Conservation (phyloP, 192 early-diverging fungal genomes). For the Bifiguratus adelaidae region DNA sequence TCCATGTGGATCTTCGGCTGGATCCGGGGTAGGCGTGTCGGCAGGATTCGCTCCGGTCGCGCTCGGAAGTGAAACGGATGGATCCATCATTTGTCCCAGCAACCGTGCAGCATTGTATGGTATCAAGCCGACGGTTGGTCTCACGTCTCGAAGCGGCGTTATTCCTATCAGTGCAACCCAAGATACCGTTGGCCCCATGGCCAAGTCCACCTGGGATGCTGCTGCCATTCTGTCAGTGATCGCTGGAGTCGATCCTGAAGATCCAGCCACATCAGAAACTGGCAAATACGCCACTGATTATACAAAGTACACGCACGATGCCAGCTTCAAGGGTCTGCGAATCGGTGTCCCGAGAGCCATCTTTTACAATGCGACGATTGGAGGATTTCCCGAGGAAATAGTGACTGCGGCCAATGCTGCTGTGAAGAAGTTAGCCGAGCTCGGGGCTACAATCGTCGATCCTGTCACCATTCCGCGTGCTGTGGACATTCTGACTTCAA, state of each 20-base stretch:
- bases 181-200: conserved; percentile 41
- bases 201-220: conserved; percentile 15
- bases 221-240: conserved; percentile 17
- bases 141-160: conserved; percentile 38
- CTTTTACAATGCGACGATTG: neutral
- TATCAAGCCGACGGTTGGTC: conserved; percentile 48
- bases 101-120: conserved; percentile 39
- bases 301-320: too few relatives aligned
- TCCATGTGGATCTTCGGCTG: conserved; percentile 7
- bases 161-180: conserved; percentile 35
- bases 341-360: conserved; percentile 2
- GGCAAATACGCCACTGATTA: neutral
- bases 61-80: conserved; percentile 47
- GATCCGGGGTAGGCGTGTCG: conserved; percentile 9
- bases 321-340: conserved; percentile 4
- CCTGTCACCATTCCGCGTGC: neutral
- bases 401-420: too few relatives aligned
- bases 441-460: neutral
- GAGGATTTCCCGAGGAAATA: too few relatives aligned
- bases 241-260: conserved; percentile 3
- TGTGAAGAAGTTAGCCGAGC: neutral
- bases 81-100: conserved; percentile 43
- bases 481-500: neutral
- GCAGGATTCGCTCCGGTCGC: conserved; percentile 11
- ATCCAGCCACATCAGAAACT: conserved; percentile 12